Base-by-base conservation (phyloP, 768 basidiomycete genomes). In the Boletus subparvulus region DNA sequence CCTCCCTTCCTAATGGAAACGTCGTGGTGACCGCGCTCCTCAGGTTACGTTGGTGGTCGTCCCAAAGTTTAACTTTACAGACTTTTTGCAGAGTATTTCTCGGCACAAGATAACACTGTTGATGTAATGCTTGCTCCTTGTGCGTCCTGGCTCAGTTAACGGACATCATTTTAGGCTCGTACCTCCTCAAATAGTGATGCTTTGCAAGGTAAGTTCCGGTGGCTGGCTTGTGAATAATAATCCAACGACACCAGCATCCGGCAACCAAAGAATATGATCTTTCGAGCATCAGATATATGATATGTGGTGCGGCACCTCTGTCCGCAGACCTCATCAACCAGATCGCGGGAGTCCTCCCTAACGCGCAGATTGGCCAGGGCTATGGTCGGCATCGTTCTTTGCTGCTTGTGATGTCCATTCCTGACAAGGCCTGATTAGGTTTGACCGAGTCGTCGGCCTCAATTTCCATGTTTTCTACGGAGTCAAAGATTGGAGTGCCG, bases 361-460 rank as follows among this genome's bases (percentile, higher is more conserved):
- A 85, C 53, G 83, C 83, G 11, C 70, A 69, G n/a, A 80, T 87
- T 46, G 85, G 84, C 10, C 86, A 87, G 71, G 86, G 82, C 52
- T 87, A 83, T 67, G 85, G 84, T 82, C 26, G 3, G 71, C 60
- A 19, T 13, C 3, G 2, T 37, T 33, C 2, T 14, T 28, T 28
- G 14, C 40, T 49, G 6, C 13, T 24, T 5, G 30, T 21, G 16
- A 32, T n/a, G 26, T 13, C 33, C 30, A 40, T 11, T 33, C 17
- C 37, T 56, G 44, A 44, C 33, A 26, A 12, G 21, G 26, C 26
- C 26, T 45, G 16, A 46, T 28, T 26, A 88, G 86, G 87, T 6
- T 80, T 86, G 81, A 89, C 88, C 0, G 88, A 90, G 65, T 77
- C 82, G 0, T 77, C 78, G 54, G 83, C 84, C 0, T 76, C 80